Base-by-base conservation (phyloP, 108 stramenopile genomes). In the Licmophora abbreviata region DNA sequence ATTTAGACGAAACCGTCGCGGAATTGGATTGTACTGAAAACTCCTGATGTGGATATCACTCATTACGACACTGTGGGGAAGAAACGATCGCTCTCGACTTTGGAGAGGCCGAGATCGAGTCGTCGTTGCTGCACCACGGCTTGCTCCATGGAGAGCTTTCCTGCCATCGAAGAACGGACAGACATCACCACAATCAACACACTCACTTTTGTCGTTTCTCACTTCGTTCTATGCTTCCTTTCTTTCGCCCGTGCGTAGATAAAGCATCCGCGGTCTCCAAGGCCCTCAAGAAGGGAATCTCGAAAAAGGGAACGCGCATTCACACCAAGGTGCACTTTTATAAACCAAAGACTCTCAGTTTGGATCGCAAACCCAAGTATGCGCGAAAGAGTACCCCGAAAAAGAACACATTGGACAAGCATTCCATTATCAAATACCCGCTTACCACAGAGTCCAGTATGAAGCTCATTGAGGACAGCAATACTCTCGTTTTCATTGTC, bases 391-490 rank as follows among this genome's bases (percentile, higher is more conserved):
- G 85, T 55, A 77, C 83, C 23, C 84, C 85, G 20, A 76, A 67
- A 69, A 85, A 89, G 69, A 76, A 64, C 52, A 61, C 71, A 11
- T 47, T 76, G 50, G 85, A 83, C 62, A 79, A 78, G 80, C 79
- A 81, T 76, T 70, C 83, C 62, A 71, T 98, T 53, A 96, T 99
- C 75, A 97, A 97, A 75, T 95, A 85, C 79, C 99, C 99, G 20
- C 71, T 99, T 41, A 97, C 99, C 33, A 97, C 99, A 27, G 97
- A 86, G 47, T 94, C 95, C 26, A 97, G 97, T 37, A 99, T 99
- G 97, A 97, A 98, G 73, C 90, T 98, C 56, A 99, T 99, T 56
- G 99, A 99, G 77, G 97, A 98, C 68, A 81, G 88, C 85, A 99
- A 99, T 85, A 99, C 99, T 59, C 90, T 99, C 48, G 99, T 99